Evolutionary conservation across 495 filamentous ascomycete genomes (phyloP).

Genomic region (Penicilliopsis zonata): DNA sequence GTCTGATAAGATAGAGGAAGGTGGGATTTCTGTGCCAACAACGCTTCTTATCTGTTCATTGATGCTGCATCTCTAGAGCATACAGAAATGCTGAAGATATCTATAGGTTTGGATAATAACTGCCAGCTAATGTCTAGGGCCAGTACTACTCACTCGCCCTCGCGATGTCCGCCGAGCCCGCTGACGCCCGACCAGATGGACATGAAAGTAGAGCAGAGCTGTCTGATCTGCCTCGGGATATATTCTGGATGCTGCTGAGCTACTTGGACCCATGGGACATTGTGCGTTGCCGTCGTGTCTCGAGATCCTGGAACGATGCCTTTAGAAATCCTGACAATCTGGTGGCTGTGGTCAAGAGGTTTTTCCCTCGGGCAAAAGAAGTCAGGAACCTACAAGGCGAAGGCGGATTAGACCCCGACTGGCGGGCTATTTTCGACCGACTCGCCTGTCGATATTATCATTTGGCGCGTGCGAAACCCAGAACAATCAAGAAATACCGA

Average conservation of each 20-base stretch:
- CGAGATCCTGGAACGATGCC: conserved; percentile 37
- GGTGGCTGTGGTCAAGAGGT: conserved; percentile 33
- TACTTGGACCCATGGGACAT: conserved; percentile 38
- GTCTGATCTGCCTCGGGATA: conserved; percentile 25
- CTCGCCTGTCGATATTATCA: conserved; percentile 46
- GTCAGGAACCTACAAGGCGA: conserved; percentile 19
- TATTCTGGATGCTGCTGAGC: conserved; percentile 29
- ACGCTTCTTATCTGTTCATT: too few species aligned
- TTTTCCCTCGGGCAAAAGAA: conserved; percentile 44
- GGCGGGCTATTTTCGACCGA: conserved; percentile 35
- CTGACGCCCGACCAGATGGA: background rate
- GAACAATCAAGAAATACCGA: conserved; percentile 32
- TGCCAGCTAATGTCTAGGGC: too few species aligned
- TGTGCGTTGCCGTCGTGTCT: conserved; percentile 44
- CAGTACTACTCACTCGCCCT: conserved; percentile 5
- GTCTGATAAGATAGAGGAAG: too few species aligned
- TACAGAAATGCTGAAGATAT: too few species aligned
- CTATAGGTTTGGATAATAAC: too few species aligned
- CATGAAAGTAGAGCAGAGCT: conserved; percentile 9
- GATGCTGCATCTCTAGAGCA: too few species aligned
- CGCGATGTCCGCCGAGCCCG: conserved; percentile 4
- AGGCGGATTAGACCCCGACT: conserved; percentile 10
- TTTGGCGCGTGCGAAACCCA: conserved; percentile 36
- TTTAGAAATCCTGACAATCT: conserved; percentile 38
- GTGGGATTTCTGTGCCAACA: too few species aligned